Evolutionary conservation across 495 filamentous ascomycete species (phyloP).

Genomic region (Lichenothelia convexa): DNA sequence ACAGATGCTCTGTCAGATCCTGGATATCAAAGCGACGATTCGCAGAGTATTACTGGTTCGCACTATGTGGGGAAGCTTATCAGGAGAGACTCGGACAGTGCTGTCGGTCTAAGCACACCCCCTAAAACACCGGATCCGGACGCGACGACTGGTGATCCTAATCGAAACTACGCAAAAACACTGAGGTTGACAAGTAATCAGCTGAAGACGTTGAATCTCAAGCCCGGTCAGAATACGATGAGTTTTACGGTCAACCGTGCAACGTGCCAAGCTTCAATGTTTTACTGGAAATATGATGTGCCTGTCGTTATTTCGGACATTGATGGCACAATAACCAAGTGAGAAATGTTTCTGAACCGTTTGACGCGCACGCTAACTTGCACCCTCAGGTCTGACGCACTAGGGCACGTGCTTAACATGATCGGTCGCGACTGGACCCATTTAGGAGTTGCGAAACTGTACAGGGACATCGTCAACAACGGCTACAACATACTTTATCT

Average conservation of each 20-base stretch:
- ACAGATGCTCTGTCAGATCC: slow-evolving; percentile 76
- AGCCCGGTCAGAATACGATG: slow-evolving; percentile 72
- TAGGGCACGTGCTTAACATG: slow-evolving; percentile 96
- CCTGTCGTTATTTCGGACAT: slow-evolving; percentile 98
- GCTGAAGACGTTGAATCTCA: slow-evolving; percentile 68
- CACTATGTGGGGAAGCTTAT: slow-evolving; percentile 19
- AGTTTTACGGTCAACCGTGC: slow-evolving; percentile 93
- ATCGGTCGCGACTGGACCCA: slow-evolving; percentile 98
- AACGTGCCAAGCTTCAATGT: slow-evolving; percentile 83
- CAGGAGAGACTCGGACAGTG: slow-evolving; percentile 28
- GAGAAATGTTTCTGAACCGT: slow-evolving; percentile 12
- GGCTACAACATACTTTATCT: slow-evolving; percentile 98
- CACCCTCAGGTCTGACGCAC: slow-evolving; percentile 64
- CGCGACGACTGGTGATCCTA: slow-evolving; percentile 38
- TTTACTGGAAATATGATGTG: slow-evolving; percentile 69
- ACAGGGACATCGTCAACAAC: slow-evolving; percentile 86
- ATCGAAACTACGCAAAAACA: slow-evolving; percentile 87
- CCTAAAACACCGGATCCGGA: slow-evolving; percentile 54
- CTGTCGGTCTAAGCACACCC: slow-evolving; percentile 49
- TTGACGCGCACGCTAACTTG: no score
- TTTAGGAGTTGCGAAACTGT: slow-evolving; percentile 86
- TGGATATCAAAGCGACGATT: slow-evolving; percentile 80
- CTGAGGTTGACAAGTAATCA: slow-evolving; percentile 92
- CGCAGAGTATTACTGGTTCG: slow-evolving; percentile 21
- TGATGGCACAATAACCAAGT: slow-evolving; percentile 96